Evolutionary conservation across 2,329 filamentous ascomycete species (phyloP).

Genomic region (Monosporascus cannonballus): DNA sequence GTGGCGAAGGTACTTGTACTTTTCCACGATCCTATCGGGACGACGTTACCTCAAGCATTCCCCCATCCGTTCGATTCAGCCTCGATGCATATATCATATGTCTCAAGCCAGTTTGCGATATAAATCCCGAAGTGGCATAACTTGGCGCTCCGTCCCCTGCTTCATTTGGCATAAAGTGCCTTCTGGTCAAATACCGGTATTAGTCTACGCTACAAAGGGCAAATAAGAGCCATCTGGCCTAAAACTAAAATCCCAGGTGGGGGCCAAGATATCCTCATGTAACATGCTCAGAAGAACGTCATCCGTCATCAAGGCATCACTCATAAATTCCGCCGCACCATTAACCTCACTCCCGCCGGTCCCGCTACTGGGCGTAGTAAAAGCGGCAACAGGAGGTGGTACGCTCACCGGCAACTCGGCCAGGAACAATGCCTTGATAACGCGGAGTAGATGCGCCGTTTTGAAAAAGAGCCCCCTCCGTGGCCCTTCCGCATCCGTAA

Average conservation of each 20-base stretch:
- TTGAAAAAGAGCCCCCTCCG: conserved; percentile 18
- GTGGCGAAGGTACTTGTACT: too few species aligned
- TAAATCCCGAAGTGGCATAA: too few species aligned
- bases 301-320: conserved; percentile 5
- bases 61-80: too few species aligned
- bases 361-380: conserved; percentile 1
- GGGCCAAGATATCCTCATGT: conserved; percentile 9
- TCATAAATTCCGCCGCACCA: not conserved
- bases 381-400: not conserved
- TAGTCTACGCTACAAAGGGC: conserved; percentile 1
- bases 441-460: conserved; percentile 9
- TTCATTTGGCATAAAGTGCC: too few species aligned
- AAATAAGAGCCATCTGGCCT: conserved; percentile 6
- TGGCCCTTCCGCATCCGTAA: conserved; percentile 13
- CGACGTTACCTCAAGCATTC: too few species aligned
- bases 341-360: not conserved
- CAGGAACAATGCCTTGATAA: conserved; percentile 16
- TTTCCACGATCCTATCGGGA: too few species aligned
- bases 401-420: conserved; percentile 6
- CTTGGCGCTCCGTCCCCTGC: too few species aligned
- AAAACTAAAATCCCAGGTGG: conserved; percentile 7
- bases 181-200: not conserved
- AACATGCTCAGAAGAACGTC: conserved; percentile 8
- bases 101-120: too few species aligned
- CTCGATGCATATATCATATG: too few species aligned